Evolutionary conservation across 768 basidiomycete genomes (phyloP), one percentile per base, ranked within the genome.

Genomic region (Lactifluus volemus): DNA sequence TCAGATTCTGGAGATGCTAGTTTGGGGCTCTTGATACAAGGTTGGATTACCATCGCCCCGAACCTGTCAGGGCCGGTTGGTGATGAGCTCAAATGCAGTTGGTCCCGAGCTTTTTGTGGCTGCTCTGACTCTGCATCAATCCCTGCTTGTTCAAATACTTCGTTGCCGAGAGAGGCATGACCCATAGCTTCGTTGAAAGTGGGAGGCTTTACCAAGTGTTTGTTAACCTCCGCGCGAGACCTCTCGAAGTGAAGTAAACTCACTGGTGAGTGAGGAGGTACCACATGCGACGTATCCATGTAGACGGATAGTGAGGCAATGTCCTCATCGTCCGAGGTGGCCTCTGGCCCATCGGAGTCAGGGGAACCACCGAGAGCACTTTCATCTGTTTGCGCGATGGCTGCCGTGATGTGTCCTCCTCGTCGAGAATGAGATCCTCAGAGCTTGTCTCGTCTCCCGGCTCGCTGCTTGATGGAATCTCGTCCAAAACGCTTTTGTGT

Each of bases 381-480:
- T 32, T 53, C 15, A 9, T 58, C n/a, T 14, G 54, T 32, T 47
- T 55, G 30, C 54, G 52, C 9, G 39, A 34, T 41, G 49, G 56
- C 36, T 50, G 60, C 15, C 32, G 21, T 17, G 41, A 55, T 6
- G 58, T 11, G 41, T 66, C 65, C 44, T 66, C 65, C 25, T 66
- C 63, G 8, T 65, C 65, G 21, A 65, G 52, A 17, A 49, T 19
- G 10, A 64, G 63, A 32, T 47, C 44, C 21, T 66, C 65, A 32
- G 34, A 17, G 17, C 49, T 61, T 29, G 59, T 49, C 49, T 65
- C 58, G 32, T 39, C 47, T 36, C 25, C 54, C 3, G 59, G 44
- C 34, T 61, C 57, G 38, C 58, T 60, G 21, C 59, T 64, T 15
- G 59, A 64, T 32, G 63, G 65, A 21, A 66, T 56, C 21, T 66